Evolutionary conservation across 768 basidiomycete genomes (phyloP).

Genomic region (Psilocybe sp.): DNA sequence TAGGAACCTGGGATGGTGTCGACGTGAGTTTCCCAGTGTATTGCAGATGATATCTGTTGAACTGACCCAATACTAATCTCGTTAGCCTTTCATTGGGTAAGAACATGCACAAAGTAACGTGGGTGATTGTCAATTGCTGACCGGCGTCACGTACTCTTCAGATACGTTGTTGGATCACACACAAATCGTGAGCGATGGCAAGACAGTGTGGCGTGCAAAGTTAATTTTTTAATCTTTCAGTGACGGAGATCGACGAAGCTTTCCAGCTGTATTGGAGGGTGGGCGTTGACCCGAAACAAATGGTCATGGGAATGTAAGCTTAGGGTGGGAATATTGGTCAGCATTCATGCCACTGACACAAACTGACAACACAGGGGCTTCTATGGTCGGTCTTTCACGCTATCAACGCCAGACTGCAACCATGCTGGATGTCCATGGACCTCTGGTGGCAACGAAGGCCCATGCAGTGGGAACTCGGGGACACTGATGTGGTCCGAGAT

Average conservation of each 20-base stretch:
- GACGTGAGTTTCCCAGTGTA: constrained; percentile 5
- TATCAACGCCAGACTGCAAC: constrained; percentile 14
- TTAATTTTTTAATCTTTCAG: constrained; percentile 2
- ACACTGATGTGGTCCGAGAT: constrained; percentile 14
- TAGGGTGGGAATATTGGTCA: too few relatives aligned
- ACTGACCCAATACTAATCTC: too few relatives aligned
- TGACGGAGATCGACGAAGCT: constrained; percentile 23
- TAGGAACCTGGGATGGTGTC: constrained; percentile 21
- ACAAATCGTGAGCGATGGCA: constrained; percentile 8
- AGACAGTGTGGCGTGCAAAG: constrained; percentile 4
- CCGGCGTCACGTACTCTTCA: background rate
- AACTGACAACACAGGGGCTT: too few relatives aligned
- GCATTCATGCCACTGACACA: too few relatives aligned
- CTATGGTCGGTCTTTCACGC: constrained; percentile 24
- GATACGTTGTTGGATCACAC: constrained; percentile 15
- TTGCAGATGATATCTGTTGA: too few relatives aligned
- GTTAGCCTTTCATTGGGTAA: constrained; percentile 13
- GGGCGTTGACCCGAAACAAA: constrained; percentile 18
- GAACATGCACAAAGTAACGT: too few relatives aligned
- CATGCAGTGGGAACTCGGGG: constrained; percentile 9
- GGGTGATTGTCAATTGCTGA: background rate
- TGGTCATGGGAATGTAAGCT: too few relatives aligned
- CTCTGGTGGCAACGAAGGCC: constrained; percentile 15
- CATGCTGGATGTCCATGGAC: constrained; percentile 19
- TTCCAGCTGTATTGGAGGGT: constrained; percentile 20